Evolutionary conservation across 2,329 filamentous ascomycete genomes (phyloP), one percentile per base, ranked within the genome.

Genomic region (Gaeumannomyces sp.): DNA sequence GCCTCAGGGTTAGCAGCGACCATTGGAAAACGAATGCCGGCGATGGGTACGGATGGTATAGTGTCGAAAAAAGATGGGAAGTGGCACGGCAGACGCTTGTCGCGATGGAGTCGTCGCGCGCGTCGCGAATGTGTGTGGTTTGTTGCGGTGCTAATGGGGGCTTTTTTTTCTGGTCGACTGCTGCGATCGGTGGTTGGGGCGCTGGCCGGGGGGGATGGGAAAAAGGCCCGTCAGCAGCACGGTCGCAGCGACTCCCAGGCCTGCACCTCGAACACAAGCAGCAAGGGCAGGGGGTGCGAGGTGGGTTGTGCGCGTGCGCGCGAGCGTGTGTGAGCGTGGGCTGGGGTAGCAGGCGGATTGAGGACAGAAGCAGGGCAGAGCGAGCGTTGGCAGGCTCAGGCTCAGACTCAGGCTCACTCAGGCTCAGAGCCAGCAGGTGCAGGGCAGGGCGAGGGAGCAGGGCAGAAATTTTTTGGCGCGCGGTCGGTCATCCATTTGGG

Each of bases 21-120:
- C 71, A 79, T 64, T 64, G 57, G 56, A 50, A 59, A 73, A 71
- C 74, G 72, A 78, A 73, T 70, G 71, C 71, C 72, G 70, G 73
- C 73, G 71, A 73, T 77, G 74, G 78, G 80, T 79, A 73, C 72
- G 80, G 74, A 78, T 78, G 74, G 69, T 69, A 72, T 70, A 68
- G 65, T 66, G 71, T 74, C 64, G 66, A 72, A 73, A 69, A 65
- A 69, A 66, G 74, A 76, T 75, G 71, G 77, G 76, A 72, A 81
- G 79, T 79, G 74, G 77, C 78, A 81, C 78, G 79, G 78, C 74
- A 73, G 71, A 72, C 71, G 72, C 73, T 71, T 73, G 76, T 78
- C 76, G 76, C 76, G 77, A 79, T 78, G 74, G 75, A 76, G 76
- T 73, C 76, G 78, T 79, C 78, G 77, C 77, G 78, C 79, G 72